Base-by-base conservation (phyloP, 306 rosid species). In the Begonia loranthoides region DNA sequence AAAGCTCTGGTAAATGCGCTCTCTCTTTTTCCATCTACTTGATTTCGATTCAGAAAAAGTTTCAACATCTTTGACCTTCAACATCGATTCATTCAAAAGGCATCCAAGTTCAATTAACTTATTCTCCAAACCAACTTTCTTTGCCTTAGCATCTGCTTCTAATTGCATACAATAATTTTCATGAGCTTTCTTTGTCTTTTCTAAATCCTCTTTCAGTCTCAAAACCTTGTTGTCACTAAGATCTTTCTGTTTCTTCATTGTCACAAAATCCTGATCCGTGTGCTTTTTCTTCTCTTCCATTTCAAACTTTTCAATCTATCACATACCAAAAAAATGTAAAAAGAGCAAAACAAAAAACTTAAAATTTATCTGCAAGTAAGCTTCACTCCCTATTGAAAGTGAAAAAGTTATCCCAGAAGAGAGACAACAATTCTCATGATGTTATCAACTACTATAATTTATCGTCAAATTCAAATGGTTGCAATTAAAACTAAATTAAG, bases 21-120 rank as follows among this genome's bases (percentile, higher is more conserved):
- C 99, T 75, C 75, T 92, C 68, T 73, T 70, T 70, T 75, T 86
- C 96, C 93, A 92, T 56, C 75, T 83, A 76, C 65, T 57, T 67
- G 63, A 74, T 71, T 78, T 76, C 60, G 94, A 76, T 75, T 86
- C 93, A 5, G 93, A 75, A 69, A 67, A 79, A 60, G 82, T 41
- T 74, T 92, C 89, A 17, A 82, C 59, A 61, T 80, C 87, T 80
- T 76, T 72, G 55, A 75, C 74, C 66, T 71, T 78, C 71, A 73
- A 69, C 72, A 76, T 73, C 45, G 87, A 85, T 64, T 75, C 79
- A 9, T 71, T 67, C 65, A 87, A 62, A 57, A 67, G 59, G 64
- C 45, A 38, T 59, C 83, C 82, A 34, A 78, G 78, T 67, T 79
- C 92, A n/a, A 55, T 56, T 62, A 76, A 68, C 75, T 62, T 76